Conservation (phyloP, 371 early-diverging fungal genomes). For the Phascolomyces articulosus region DNA sequence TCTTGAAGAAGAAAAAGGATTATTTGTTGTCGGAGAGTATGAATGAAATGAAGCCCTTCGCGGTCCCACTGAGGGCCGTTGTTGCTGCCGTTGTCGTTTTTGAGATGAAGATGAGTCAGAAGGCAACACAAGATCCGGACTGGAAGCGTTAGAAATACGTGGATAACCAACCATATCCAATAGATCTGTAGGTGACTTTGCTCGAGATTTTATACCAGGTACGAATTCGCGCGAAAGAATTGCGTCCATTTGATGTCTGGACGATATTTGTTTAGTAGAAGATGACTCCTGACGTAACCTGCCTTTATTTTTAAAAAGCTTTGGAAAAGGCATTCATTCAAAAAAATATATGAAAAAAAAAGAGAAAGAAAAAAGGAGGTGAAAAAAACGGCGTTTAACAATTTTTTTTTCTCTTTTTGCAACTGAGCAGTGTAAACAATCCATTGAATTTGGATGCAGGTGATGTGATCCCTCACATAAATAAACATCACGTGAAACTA, state of each 20-base stretch:
- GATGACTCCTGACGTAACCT: neutral
- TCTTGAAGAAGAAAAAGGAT: neutral
- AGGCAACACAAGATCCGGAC: neutral
- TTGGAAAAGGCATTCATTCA: neutral
- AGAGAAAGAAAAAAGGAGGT: neutral
- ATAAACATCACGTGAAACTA: too few species aligned
- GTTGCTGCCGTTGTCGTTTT: neutral
- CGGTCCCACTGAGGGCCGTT: neutral
- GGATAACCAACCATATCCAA: constrained; percentile 21
- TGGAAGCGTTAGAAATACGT: neutral
- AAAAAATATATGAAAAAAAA: neutral
- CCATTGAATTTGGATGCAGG: too few species aligned
- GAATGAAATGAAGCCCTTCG: constrained; percentile 12
- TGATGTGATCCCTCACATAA: too few species aligned
- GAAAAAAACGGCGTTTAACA: neutral
- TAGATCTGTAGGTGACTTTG: constrained; percentile 18
- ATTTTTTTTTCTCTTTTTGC: neutral
- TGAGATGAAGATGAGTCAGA: neutral
- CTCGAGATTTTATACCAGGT: constrained; percentile 6
- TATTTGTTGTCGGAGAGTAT: neutral
- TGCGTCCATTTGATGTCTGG: neutral
- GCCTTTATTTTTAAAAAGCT: constrained; percentile 1
- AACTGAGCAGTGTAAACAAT: too few species aligned
- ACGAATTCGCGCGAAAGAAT: constrained; percentile 15
- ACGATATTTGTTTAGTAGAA: neutral